phyloP scores from a whole-genome alignment of 1,284 basidiomycete species.

The Papiliotrema fonsecae region DNA sequence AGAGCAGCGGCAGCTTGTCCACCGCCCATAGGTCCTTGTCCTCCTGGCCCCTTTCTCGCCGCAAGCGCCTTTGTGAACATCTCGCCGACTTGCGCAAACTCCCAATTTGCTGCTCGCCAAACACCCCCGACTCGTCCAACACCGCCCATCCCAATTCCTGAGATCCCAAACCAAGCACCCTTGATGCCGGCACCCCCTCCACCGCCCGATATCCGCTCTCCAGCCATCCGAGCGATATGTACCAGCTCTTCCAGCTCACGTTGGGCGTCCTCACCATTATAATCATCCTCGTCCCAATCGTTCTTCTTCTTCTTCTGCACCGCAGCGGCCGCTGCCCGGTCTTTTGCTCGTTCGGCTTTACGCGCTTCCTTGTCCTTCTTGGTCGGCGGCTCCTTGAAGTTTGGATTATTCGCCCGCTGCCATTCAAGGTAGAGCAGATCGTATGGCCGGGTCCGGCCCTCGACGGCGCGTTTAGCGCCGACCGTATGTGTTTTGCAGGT shows the following conservation, averaged over 20 bases:
- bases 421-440: slow-evolving; percentile 87
- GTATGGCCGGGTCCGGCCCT: slow-evolving; percentile 77
- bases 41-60: slow-evolving; percentile 11
- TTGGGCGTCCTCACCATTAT: slow-evolving; percentile 72
- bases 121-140: slow-evolving; percentile 4
- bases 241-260: slow-evolving; percentile 61
- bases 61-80: slow-evolving; percentile 38
- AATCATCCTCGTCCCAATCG: slow-evolving; percentile 48
- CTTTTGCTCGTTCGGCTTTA: slow-evolving; percentile 9
- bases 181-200: not conserved
- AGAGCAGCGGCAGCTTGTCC: no score
- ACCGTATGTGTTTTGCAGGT: slow-evolving; percentile 99
- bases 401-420: slow-evolving; percentile 87
- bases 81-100: slow-evolving; percentile 32
- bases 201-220: slow-evolving; percentile 42
- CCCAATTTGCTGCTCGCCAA: slow-evolving; percentile 26
- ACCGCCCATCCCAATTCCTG: slow-evolving; percentile 3
- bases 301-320: slow-evolving; percentile 54
- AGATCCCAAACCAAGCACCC: slow-evolving; percentile 1
- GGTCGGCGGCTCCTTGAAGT: slow-evolving; percentile 88
- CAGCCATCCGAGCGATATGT: slow-evolving; percentile 55
- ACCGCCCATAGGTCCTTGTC: no score
- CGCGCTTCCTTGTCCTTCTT: slow-evolving; percentile 54
- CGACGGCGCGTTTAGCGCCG: slow-evolving; percentile 90
- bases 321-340: no score